These are phyloP conservation scores for Ogataea saltuana DNA, from an alignment of 805 yeast species.

Conservation along the genomic window DNA sequence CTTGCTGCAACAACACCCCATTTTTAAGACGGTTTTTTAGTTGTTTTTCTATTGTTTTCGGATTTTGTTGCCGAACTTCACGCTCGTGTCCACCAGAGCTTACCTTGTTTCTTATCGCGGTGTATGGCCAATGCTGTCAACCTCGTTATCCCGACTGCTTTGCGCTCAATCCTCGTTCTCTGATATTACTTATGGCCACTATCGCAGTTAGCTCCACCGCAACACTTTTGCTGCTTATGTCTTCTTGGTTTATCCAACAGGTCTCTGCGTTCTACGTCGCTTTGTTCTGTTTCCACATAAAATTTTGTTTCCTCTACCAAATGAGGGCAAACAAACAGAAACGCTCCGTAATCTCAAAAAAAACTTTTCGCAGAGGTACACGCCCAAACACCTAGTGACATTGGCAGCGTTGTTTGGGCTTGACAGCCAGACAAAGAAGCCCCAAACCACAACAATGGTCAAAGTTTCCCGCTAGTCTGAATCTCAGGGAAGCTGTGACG, in stretches of 20 bases:
- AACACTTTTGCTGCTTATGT: not conserved
- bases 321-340: constrained; percentile 18
- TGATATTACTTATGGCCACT: not conserved
- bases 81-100: not conserved
- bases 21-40: too few relatives aligned
- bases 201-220: not conserved
- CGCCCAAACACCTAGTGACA: too few relatives aligned
- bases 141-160: not conserved
- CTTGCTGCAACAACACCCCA: constrained; percentile 57
- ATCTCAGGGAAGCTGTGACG: not conserved
- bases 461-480: too few relatives aligned
- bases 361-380: constrained; percentile 1
- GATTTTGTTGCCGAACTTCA: not conserved
- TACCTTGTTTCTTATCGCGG: constrained; percentile 2
- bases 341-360: constrained; percentile 2
- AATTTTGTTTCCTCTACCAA: constrained; percentile 10
- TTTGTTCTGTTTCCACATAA: constrained; percentile 19
- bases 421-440: too few relatives aligned
- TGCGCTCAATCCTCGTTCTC: constrained; percentile 1
- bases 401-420: too few relatives aligned
- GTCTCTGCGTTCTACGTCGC: too few relatives aligned
- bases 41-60: not conserved
- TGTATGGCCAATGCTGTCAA: not conserved
- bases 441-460: not conserved
- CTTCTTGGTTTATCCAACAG: constrained; percentile 3